These are phyloP conservation scores for Grigorovia yakushimaensis DNA, from an alignment of 805 yeast species.

Conservation along the genomic window DNA sequence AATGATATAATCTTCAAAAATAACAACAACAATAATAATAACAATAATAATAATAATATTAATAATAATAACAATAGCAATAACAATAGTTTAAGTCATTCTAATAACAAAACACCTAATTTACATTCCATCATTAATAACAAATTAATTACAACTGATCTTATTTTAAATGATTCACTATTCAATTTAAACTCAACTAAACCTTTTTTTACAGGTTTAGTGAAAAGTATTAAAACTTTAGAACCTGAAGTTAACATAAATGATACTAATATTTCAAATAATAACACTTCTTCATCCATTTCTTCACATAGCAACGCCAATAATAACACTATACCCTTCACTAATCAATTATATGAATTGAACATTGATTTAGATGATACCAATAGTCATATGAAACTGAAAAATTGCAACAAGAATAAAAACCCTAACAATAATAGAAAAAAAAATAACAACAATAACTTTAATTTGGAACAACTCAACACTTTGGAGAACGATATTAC, in stretches of 20 bases:
- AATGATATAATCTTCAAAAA: background rate
- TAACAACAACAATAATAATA: background rate
- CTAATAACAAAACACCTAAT: background rate
- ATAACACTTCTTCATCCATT: conserved; percentile 17
- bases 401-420: background rate
- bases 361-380: conserved; percentile 9
- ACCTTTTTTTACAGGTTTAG: conserved; percentile 17
- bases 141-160: background rate
- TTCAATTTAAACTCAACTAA: background rate
- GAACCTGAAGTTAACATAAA: conserved; percentile 19
- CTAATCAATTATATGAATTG: conserved; percentile 20
- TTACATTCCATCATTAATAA: background rate
- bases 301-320: background rate
- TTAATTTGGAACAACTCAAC: conserved; percentile 4
- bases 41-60: background rate
- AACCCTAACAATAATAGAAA: background rate
- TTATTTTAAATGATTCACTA: background rate
- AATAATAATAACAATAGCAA: background rate
- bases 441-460: too few relatives aligned
- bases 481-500: conserved; percentile 13
- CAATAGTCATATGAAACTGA: conserved; percentile 2
- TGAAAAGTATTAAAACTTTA: conserved; percentile 15
- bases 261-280: conserved; percentile 4
- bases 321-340: conserved; percentile 1
- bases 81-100: background rate